phyloP scores from a whole-genome alignment of 2,329 filamentous ascomycete genomes.

The Colletotrichum scovillei region DNA sequence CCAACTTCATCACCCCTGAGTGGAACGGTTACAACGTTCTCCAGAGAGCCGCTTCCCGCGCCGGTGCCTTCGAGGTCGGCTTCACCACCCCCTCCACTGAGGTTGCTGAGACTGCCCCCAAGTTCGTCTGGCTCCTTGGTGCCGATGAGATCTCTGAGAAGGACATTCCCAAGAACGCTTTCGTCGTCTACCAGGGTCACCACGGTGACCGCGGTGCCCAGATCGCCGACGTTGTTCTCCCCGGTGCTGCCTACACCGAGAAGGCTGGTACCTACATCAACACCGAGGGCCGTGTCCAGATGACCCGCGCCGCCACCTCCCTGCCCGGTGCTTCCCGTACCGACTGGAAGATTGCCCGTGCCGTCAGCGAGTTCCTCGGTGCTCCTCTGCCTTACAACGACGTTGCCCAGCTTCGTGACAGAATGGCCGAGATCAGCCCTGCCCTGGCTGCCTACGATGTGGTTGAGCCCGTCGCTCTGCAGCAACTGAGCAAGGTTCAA shows the following conservation, averaged over 20 bases:
- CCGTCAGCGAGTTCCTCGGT: slow-evolving; percentile 90
- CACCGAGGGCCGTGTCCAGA: slow-evolving; percentile 95
- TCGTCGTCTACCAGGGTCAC: slow-evolving; percentile 97
- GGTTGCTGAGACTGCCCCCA: slow-evolving; percentile 87
- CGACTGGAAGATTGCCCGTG: slow-evolving; percentile 99
- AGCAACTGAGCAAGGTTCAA: slow-evolving; percentile 88
- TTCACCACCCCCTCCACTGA: slow-evolving; percentile 87
- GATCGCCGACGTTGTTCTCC: slow-evolving; percentile 92
- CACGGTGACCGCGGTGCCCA: slow-evolving; percentile 95
- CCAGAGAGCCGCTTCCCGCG: slow-evolving; percentile 91
- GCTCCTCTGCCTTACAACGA: slow-evolving; percentile 92
- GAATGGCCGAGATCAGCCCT: slow-evolving; percentile 95
- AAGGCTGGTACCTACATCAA: slow-evolving; percentile 97
- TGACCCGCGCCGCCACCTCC: slow-evolving; percentile 89
- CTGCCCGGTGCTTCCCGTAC: slow-evolving; percentile 90
- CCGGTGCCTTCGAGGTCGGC: slow-evolving; percentile 94
- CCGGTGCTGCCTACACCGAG: slow-evolving; percentile 95
- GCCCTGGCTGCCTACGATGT: slow-evolving; percentile 91
- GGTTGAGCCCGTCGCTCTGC: slow-evolving; percentile 82
- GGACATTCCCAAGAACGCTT: slow-evolving; percentile 95
- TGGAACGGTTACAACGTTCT: slow-evolving; percentile 99
- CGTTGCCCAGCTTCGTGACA: slow-evolving; percentile 86
- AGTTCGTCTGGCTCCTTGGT: slow-evolving; percentile 96
- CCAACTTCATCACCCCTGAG: slow-evolving; percentile 87
- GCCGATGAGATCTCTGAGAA: slow-evolving; percentile 89